Evolutionary conservation across 768 basidiomycete genomes (phyloP).

Genomic region (Clavulina sp.): DNA sequence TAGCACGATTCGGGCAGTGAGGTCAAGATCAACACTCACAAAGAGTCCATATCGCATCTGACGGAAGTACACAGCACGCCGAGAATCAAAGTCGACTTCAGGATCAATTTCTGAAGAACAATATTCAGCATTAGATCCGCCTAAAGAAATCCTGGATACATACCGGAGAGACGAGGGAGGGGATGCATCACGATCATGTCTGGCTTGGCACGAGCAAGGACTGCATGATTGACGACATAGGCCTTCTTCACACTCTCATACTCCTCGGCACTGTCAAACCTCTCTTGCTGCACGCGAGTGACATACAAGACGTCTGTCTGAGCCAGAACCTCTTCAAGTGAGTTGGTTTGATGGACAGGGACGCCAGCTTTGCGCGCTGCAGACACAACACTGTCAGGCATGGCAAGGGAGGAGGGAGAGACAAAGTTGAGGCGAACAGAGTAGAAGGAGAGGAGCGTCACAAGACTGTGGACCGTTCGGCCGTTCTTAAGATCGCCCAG

Average conservation of each 20-base stretch:
- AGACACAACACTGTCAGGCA: constrained; percentile 74
- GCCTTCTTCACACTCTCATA: constrained; percentile 86
- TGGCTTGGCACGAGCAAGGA: constrained; percentile 82
- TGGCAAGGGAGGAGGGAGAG: constrained; percentile 64
- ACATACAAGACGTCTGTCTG: constrained; percentile 96
- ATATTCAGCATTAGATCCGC: constrained; percentile 8
- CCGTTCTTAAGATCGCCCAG: constrained; percentile 97
- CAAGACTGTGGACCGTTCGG: constrained; percentile 90
- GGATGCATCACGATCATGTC: constrained; percentile 99
- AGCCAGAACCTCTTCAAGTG: constrained; percentile 77
- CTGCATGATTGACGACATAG: constrained; percentile 86
- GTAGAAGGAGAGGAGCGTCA: constrained; percentile 81
- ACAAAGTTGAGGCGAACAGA: constrained; percentile 92
- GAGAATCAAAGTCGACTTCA: constrained; percentile 91
- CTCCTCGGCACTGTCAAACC: constrained; percentile 63
- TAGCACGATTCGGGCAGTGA: constrained; percentile 1
- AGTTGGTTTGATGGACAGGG: constrained; percentile 60
- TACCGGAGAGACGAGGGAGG: constrained; percentile 80
- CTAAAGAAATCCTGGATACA: constrained; percentile 13
- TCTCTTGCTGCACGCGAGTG: constrained; percentile 89
- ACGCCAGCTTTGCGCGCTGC: constrained; percentile 74
- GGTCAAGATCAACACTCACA: constrained; percentile 32
- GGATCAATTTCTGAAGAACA: constrained; percentile 78
- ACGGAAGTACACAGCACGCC: constrained; percentile 91
- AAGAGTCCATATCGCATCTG: constrained; percentile 98